Conservation (phyloP, 2,329 filamentous ascomycete genomes). For the Delphinella strobiligena region DNA sequence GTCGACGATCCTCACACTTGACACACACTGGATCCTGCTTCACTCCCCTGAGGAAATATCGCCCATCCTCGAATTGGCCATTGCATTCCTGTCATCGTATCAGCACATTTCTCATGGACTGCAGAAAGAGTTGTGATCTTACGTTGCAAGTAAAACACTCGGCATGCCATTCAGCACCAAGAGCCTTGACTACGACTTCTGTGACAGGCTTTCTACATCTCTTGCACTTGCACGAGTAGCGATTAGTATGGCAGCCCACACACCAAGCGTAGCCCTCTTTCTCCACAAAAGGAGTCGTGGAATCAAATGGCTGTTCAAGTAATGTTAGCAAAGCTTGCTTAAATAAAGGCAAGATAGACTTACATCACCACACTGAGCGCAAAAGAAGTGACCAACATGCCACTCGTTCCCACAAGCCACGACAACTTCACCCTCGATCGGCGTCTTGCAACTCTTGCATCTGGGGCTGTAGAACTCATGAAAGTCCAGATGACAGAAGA, state of each 20-base stretch:
- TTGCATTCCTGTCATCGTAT: constrained; percentile 41
- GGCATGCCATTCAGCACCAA: constrained; percentile 89
- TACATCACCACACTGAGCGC: constrained; percentile 86
- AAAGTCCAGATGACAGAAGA: constrained; percentile 98
- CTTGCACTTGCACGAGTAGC: constrained; percentile 79
- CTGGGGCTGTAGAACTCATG: constrained; percentile 87
- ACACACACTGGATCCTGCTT: constrained; percentile 50
- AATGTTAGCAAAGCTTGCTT: constrained; percentile 9
- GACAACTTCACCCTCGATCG: constrained; percentile 89
- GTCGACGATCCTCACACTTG: constrained; percentile 46
- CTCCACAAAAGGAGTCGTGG: constrained; percentile 72
- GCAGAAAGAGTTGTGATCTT: constrained; percentile 17
- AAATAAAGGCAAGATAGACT: constrained; percentile 11
- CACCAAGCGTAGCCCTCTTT: constrained; percentile 99
- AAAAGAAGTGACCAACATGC: constrained; percentile 98
- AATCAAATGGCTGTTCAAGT: constrained; percentile 40
- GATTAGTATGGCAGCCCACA: constrained; percentile 79
- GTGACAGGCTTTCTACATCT: constrained; percentile 76
- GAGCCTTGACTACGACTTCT: constrained; percentile 77
- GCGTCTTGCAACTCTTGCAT: constrained; percentile 92
- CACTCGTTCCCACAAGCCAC: constrained; percentile 90
- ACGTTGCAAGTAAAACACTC: constrained; percentile 73
- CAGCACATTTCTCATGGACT: constrained; percentile 8
- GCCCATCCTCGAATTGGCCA: constrained; percentile 47
- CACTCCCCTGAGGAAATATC: constrained; percentile 50